Base-by-base conservation (phyloP, 2,329 filamentous ascomycete species). In the Stagonosporopsis cucurbitacearum region DNA sequence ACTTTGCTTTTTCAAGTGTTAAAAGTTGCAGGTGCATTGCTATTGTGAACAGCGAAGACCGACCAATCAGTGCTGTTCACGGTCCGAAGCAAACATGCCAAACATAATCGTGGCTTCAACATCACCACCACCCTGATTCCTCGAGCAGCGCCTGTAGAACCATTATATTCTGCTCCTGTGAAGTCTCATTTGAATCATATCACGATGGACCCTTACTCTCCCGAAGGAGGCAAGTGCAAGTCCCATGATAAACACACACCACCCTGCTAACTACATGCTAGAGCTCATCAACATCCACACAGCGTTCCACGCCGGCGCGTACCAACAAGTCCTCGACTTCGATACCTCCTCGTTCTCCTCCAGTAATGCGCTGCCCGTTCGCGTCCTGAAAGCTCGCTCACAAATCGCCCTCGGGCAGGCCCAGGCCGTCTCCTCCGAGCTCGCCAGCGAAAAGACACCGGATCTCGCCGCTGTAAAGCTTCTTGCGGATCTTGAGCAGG, bases 321-420 rank as follows among this genome's bases (percentile, higher is more conserved):
- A 91, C 83, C 85, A 91, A 72, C 83, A 88, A 72, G 93, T 96
- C 62, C 78, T 96, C 77, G 89, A 95, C 79, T 96, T 92, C 79
- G 89, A 96, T 77, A 89, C 87, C 39, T 87, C 89, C 6, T 82
- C 87, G 57, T 89, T 98, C 71, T 95, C 91, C 40, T 66, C 87
- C 61, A 86, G 89, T 69, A 97, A 97, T 79, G 82, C 83, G 42
- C 82, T 92, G 13, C 86, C 91, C 37, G 90, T 91, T 36, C 88
- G 88, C 55, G 80, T 96, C 40, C 86, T 98, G 52, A 83, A 89
- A 73, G 86, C 94, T 61, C 91, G 95, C 73, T 88, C 94, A 39
- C 89, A 88, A 72, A 86, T 96, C 69, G 92, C 92, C 47, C 84
- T 94, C 7, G 91, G 92, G 50, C 87, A 96, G 72, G 85, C 88